Evolutionary conservation across 352 stramenopile species (phyloP), one percentile per base, ranked within the genome.

Genomic region (Phytopythium mirpurense): DNA sequence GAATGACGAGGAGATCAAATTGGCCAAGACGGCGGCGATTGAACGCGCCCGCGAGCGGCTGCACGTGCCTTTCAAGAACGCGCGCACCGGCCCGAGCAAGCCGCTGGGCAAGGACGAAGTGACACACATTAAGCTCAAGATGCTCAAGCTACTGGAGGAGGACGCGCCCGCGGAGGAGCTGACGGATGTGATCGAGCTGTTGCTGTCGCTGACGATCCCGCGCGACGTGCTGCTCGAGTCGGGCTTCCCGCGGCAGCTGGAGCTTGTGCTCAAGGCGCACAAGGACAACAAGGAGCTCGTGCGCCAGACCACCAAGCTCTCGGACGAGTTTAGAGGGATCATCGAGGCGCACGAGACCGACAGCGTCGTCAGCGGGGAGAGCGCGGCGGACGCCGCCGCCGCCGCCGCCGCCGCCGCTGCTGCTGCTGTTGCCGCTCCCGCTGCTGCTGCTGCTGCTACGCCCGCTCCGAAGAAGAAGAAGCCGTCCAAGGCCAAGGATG

Each of bases 201-300:
- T 94, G 41, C 57, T 91, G 8, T 90, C 83, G 2, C 77, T 92
- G 35, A 81, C 86, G 21, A 88, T 94, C 27, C 81, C 83, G 3
- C 70, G 67, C 16, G 68, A 83, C n/a, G 64, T 90, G n/a, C 47
- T 94, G 38, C 66, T 88, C 24, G 83, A 94, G 35, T 90, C 78
- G 9, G 75, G 70, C 16, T 68, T 94, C 38, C 73, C 88, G 56
- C 71, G 72, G 16, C 83, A 94, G 59, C 58, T 94, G 32, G 76
- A 88, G 44, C 68, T 92, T 29, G 67, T 90, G 34, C 51, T 88
- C 23, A 86, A 90, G 47, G 79, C 81, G 12, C 78, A 92, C 57
- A 87, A 90, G 41, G 81, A 94, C 63, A 90, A 92, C 74, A 90
- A 90, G 62, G 83, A 94, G 51, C 66, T 94, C 38, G 78, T 92